Conservation (phyloP, 305 asterid genomes). For the Fraxinus nigra region DNA sequence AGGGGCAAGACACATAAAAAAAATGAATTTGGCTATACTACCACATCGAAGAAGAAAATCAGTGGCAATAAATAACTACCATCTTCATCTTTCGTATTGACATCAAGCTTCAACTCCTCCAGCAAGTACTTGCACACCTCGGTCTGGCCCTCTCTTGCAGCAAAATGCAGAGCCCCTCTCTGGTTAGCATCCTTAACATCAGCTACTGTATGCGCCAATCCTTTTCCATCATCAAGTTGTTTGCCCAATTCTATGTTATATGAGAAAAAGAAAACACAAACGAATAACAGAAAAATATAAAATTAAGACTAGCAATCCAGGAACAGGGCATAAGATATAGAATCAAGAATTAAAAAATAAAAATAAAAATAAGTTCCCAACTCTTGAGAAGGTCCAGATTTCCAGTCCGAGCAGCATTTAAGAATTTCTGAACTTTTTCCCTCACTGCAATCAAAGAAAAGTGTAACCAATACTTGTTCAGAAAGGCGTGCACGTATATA, state of each 20-base stretch:
- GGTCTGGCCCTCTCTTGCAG: slow-evolving; percentile 86
- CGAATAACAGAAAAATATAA: background rate
- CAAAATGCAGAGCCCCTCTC: slow-evolving; percentile 94
- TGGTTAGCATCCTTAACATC: slow-evolving; percentile 93
- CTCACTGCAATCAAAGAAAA: slow-evolving; percentile 50
- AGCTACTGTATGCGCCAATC: slow-evolving; percentile 59
- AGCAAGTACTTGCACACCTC: slow-evolving; percentile 83
- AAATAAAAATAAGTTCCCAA: slow-evolving; percentile 29
- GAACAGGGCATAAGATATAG: background rate
- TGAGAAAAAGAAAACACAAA: background rate
- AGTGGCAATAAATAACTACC: slow-evolving; percentile 35
- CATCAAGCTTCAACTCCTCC: slow-evolving; percentile 81
- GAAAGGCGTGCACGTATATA: background rate
- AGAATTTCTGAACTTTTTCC: slow-evolving; percentile 59
- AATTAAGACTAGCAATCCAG: background rate
- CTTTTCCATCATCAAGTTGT: slow-evolving; percentile 82
- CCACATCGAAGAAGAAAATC: background rate
- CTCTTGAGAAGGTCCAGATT: slow-evolving; percentile 64
- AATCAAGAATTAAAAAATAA: background rate
- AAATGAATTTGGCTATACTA: background rate
- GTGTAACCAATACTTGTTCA: background rate
- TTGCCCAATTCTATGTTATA: slow-evolving; percentile 47
- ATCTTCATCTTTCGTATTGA: slow-evolving; percentile 74
- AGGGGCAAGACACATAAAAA: background rate
- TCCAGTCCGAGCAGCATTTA: slow-evolving; percentile 78